phyloP scores from a whole-genome alignment of 2,329 filamentous ascomycete genomes.

The Fusarium pseudocircinatum region DNA sequence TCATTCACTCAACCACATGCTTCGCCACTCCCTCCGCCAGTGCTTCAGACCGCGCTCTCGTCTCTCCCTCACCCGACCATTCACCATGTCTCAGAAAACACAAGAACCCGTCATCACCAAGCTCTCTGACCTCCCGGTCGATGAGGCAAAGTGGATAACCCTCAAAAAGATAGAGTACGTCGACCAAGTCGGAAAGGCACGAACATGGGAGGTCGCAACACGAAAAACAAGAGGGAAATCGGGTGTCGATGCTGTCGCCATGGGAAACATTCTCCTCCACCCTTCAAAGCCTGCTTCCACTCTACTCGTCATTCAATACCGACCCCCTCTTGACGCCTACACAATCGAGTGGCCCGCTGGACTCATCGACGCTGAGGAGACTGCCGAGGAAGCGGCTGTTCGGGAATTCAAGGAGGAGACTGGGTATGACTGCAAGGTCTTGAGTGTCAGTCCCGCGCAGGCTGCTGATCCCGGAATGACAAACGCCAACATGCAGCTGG shows the following conservation, averaged over 20 bases:
- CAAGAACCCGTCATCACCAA: slow-evolving; percentile 42
- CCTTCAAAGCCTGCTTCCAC: slow-evolving; percentile 41
- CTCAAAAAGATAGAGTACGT: slow-evolving; percentile 43
- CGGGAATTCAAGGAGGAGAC: slow-evolving; percentile 43
- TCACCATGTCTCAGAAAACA: slow-evolving; percentile 29
- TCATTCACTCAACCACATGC: not conserved
- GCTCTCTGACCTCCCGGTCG: slow-evolving; percentile 31
- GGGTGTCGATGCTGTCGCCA: slow-evolving; percentile 41
- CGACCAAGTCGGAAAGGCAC: slow-evolving; percentile 39
- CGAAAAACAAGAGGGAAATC: slow-evolving; percentile 41
- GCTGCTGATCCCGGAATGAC: slow-evolving; percentile 42
- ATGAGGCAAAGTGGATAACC: slow-evolving; percentile 40
- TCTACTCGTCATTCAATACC: slow-evolving; percentile 42
- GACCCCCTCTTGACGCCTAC: slow-evolving; percentile 41
- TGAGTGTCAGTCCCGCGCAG: slow-evolving; percentile 36
- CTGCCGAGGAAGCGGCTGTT: slow-evolving; percentile 37
- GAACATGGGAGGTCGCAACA: slow-evolving; percentile 42
- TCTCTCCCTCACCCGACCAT: not conserved
- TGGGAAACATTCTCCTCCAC: slow-evolving; percentile 41
- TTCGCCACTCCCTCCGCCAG: not conserved
- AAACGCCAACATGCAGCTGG: slow-evolving; percentile 42
- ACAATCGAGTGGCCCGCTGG: slow-evolving; percentile 42
- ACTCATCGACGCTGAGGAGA: slow-evolving; percentile 41
- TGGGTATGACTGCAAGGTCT: slow-evolving; percentile 37
- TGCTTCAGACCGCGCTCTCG: not conserved